phyloP scores from a whole-genome alignment of 176 grass and related monocot species.

The Aechmea fasciata region DNA sequence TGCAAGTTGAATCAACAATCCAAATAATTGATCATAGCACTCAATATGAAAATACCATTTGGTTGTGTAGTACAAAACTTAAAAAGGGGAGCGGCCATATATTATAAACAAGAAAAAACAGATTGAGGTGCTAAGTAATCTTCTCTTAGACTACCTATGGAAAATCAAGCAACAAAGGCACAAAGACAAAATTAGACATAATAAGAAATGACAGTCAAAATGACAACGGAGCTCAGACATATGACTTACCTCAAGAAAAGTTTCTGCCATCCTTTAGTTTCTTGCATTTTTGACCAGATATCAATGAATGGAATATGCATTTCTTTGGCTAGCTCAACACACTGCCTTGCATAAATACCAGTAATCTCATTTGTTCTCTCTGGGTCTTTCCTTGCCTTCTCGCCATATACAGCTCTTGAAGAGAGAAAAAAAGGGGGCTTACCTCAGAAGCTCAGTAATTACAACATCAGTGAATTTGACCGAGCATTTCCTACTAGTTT shows the following conservation, averaged over 20 bases:
- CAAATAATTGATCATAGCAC: not conserved
- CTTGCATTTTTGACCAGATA: slow-evolving; percentile 82
- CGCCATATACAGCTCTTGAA: slow-evolving; percentile 49
- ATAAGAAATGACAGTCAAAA: not conserved
- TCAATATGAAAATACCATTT: not conserved
- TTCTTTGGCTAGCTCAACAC: slow-evolving; percentile 63
- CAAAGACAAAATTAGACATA: not conserved
- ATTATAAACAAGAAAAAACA: no score
- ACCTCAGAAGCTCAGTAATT: not conserved
- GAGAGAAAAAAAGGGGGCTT: not conserved
- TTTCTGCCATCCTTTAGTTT: slow-evolving; percentile 48
- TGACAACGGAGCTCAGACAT: not conserved
- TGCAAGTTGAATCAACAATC: not conserved
- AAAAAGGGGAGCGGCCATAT: no score
- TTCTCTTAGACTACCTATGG: not conserved
- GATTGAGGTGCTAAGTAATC: no score
- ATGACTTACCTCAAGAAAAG: slow-evolving; percentile 57
- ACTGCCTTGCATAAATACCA: slow-evolving; percentile 59
- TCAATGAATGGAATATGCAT: slow-evolving; percentile 59
- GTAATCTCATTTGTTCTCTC: slow-evolving; percentile 92
- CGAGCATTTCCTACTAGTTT: not conserved
- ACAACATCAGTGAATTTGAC: not conserved
- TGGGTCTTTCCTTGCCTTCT: slow-evolving; percentile 43
- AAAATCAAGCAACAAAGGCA: not conserved
- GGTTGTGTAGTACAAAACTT: no score